Conservation (phyloP, 495 filamentous ascomycete species). For the Daldinia bambusicola region DNA sequence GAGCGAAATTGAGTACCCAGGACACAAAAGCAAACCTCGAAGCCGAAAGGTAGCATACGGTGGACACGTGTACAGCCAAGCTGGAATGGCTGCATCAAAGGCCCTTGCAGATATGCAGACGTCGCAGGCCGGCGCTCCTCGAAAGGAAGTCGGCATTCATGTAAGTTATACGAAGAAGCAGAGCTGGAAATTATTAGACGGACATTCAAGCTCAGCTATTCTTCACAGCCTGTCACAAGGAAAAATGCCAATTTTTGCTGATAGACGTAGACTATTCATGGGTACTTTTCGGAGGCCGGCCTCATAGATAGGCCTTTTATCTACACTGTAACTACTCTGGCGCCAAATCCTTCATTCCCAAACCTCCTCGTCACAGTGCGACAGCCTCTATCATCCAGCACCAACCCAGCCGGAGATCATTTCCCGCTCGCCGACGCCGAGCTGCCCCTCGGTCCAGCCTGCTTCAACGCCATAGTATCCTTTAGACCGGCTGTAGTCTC, state of each 20-base stretch:
- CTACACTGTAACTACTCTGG: constrained; percentile 65
- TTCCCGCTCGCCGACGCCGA: constrained; percentile 51
- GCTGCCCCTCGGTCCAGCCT: constrained; percentile 57
- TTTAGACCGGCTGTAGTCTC: constrained; percentile 58
- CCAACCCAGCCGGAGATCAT: constrained; percentile 44
- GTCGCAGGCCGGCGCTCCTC: constrained; percentile 30
- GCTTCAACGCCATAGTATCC: constrained; percentile 69
- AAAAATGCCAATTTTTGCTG: constrained; percentile 13
- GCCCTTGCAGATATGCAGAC: constrained; percentile 56
- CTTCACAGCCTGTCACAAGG: not conserved
- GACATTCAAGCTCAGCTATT: not conserved
- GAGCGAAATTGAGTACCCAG: not conserved
- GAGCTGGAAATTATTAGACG: not conserved
- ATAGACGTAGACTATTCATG: constrained; percentile 67
- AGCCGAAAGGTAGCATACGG: constrained; percentile 60
- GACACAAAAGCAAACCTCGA: not conserved
- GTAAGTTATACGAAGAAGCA: constrained; percentile 53
- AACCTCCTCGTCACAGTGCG: constrained; percentile 68
- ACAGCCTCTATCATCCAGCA: constrained; percentile 56
- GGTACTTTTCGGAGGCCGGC: constrained; percentile 71
- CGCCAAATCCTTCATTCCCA: constrained; percentile 66
- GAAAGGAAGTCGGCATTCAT: constrained; percentile 63
- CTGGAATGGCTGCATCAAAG: constrained; percentile 68
- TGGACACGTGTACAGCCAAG: constrained; percentile 75
- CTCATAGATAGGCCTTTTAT: constrained; percentile 65